Evolutionary conservation across 1,139 yeast genomes (phyloP).

Genomic region (Taphrina confusa): DNA sequence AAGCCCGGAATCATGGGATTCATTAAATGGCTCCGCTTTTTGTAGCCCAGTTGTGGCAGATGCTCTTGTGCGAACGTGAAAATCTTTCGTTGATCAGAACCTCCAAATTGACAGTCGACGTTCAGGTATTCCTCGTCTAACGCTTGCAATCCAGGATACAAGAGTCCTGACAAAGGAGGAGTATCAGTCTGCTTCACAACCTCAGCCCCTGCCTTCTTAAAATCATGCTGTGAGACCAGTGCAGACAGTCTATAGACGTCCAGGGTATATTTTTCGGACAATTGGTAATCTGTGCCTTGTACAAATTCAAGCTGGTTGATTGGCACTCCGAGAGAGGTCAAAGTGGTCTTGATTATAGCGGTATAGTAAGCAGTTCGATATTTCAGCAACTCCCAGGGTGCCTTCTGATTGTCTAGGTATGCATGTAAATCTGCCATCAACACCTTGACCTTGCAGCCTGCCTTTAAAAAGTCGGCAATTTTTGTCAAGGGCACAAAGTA

Average conservation of each 20-base stretch:
- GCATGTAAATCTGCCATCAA: conserved; percentile 97
- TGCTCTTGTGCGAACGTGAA: conserved; percentile 96
- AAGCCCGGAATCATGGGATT: conserved; percentile 98
- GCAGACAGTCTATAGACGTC: conserved; percentile 85
- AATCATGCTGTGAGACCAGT: conserved; percentile 86
- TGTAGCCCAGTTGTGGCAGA: conserved; percentile 82
- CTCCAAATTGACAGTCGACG: conserved; percentile 96
- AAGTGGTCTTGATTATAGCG: conserved; percentile 74
- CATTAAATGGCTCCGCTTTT: conserved; percentile 97
- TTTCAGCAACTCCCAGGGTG: conserved; percentile 87
- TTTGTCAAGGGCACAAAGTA: conserved; percentile 98
- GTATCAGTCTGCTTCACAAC: conserved; percentile 96
- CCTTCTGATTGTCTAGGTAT: conserved; percentile 96
- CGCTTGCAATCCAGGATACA: conserved; percentile 98
- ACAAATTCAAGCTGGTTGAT: conserved; percentile 82
- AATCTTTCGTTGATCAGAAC: conserved; percentile 97
- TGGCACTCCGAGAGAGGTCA: conserved; percentile 84
- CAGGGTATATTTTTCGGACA: conserved; percentile 72
- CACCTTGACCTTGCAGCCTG: conserved; percentile 75
- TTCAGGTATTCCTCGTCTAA: conserved; percentile 88
- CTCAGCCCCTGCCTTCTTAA: conserved; percentile 99
- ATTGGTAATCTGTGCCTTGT: conserved; percentile 86
- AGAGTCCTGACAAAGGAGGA: conserved; percentile 88
- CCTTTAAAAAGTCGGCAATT: conserved; percentile 88
- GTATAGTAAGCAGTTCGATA: conserved; percentile 90